Evolutionary conservation across 768 basidiomycete species (phyloP).

Genomic region (Sporobolomyces pararoseus): DNA sequence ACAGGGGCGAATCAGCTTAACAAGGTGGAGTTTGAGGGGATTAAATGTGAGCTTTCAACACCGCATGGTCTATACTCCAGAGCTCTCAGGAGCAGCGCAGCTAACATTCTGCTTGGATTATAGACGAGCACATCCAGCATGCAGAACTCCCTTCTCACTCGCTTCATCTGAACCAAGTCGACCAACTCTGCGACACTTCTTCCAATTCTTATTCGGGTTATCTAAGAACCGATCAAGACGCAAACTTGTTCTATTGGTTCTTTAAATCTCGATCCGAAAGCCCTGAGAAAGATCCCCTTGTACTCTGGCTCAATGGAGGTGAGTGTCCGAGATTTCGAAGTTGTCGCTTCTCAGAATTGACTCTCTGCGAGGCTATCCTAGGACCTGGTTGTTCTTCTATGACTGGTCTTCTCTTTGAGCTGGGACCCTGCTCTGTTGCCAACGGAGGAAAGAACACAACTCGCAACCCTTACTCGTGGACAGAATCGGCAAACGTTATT

Average conservation of each 20-base stretch:
- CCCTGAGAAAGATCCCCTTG: conserved; percentile 72
- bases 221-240: conserved; percentile 71
- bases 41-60: conserved; percentile 62
- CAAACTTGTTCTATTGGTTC: conserved; percentile 84
- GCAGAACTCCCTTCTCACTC: conserved; percentile 57
- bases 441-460: conserved; percentile 68
- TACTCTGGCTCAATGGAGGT: conserved; percentile 61
- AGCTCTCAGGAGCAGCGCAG: neutral
- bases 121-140: conserved; percentile 66
- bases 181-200: conserved; percentile 70
- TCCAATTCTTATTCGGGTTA: conserved; percentile 80
- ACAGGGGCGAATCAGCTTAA: conserved; percentile 62
- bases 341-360: neutral
- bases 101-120: neutral
- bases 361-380: neutral
- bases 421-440: conserved; percentile 77
- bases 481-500: conserved; percentile 52
- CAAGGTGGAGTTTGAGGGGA: conserved; percentile 61
- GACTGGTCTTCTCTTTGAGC: conserved; percentile 83
- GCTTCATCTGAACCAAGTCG: conserved; percentile 59
- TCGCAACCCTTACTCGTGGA: conserved; percentile 81
- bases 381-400: conserved; percentile 47
- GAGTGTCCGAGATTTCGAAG: neutral
- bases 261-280: conserved; percentile 66
- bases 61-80: too few species aligned